phyloP scores from a whole-genome alignment of 345 rosid genomes.

The Eutrema japonicum region DNA sequence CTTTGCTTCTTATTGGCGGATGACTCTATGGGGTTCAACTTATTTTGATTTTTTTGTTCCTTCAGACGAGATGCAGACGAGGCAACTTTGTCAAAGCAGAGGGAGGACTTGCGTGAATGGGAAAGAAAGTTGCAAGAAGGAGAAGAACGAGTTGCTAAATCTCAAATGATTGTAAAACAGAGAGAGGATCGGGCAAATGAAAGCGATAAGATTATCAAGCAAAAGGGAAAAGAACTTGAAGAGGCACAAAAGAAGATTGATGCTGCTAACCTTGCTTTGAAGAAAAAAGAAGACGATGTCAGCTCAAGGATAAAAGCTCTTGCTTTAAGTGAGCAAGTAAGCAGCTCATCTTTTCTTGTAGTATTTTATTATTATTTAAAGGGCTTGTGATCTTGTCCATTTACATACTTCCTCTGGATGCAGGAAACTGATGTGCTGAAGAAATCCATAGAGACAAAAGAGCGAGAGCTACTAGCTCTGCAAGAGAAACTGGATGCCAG shows the following conservation, averaged over 20 bases:
- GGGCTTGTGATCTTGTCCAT: conserved; percentile 5
- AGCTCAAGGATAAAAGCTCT: conserved; percentile 63
- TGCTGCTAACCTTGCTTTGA: conserved; percentile 59
- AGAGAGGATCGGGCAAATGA: conserved; percentile 95
- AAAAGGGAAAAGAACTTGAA: conserved; percentile 82
- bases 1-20: background rate
- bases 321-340: conserved; percentile 68
- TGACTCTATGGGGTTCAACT: conserved; percentile 6
- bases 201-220: conserved; percentile 66
- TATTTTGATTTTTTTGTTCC: background rate
- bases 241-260: conserved; percentile 75
- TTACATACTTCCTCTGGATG: conserved; percentile 39
- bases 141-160: conserved; percentile 67
- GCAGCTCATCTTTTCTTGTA: conserved; percentile 30
- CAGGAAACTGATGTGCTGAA: conserved; percentile 64
- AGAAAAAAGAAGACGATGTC: conserved; percentile 73
- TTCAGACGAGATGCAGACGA: conserved; percentile 82
- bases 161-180: conserved; percentile 67
- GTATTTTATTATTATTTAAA: background rate
- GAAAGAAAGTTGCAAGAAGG: conserved; percentile 84
- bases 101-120: conserved; percentile 96
- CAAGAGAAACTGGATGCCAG: conserved; percentile 84
- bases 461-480: conserved; percentile 55
- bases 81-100: conserved; percentile 68
- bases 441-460: conserved; percentile 71